Percentiles rank a stretch among this genome's conserved stretches.
These are phyloP conservation scores for Pichia cephalocereana DNA, from an alignment of 805 yeast genomes.

Conservation along the genomic window DNA sequence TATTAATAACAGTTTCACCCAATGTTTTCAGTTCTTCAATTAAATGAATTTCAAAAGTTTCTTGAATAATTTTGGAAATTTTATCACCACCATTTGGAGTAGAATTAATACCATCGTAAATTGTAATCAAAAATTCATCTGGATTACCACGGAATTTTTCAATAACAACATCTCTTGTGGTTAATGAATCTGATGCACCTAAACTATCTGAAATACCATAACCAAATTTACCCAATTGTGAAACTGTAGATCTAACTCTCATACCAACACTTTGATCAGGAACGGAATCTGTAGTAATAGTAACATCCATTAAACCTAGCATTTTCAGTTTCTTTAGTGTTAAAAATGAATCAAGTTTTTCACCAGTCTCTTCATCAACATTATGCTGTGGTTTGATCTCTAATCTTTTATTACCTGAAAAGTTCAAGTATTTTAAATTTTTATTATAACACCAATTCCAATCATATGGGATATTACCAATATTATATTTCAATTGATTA, in stretches of 20 bases:
- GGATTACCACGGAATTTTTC: conserved; percentile 82
- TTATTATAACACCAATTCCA: conserved; percentile 95
- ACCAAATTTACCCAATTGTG: conserved; percentile 62
- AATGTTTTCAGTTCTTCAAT: conserved; percentile 49
- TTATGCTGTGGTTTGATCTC: conserved; percentile 68
- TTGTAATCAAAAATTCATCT: conserved; percentile 69
- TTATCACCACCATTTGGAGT: conserved; percentile 49
- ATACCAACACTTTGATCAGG: conserved; percentile 81
- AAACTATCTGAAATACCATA: conserved; percentile 90
- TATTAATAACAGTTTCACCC: conserved; percentile 27
- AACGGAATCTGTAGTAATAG: conserved; percentile 76
- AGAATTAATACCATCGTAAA: conserved; percentile 77
- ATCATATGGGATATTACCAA: conserved; percentile 90
- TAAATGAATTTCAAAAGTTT: conserved; percentile 56
- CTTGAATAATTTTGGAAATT: conserved; percentile 66
- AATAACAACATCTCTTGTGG: conserved; percentile 75
- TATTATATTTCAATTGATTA: conserved; percentile 82
- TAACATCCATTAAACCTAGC: conserved; percentile 90
- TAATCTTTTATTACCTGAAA: conserved; percentile 86
- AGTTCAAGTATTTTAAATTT: conserved; percentile 68
- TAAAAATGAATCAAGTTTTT: conserved; percentile 59
- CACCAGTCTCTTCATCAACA: conserved; percentile 41
- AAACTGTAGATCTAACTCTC: conserved; percentile 85
- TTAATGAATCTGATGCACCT: conserved; percentile 55
- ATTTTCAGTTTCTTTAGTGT: conserved; percentile 59